Base-by-base conservation (phyloP, 768 basidiomycete genomes). In the Cantharellus anzutake region DNA sequence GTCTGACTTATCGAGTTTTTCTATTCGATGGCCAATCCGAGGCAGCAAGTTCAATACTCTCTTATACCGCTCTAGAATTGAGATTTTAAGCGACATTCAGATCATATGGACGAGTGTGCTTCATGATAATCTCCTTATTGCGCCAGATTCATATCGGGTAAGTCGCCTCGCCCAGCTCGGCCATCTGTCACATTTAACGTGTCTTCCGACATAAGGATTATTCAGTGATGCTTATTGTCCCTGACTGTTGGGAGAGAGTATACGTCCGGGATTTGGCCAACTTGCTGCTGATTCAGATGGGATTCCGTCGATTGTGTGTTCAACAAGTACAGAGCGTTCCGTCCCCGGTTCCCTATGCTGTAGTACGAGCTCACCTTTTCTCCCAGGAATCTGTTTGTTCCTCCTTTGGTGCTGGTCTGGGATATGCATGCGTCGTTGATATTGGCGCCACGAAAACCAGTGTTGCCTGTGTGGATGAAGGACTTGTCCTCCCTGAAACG, bases 391-490 rank as follows among this genome's bases (percentile, higher is more conserved):
- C 90, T 2, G 74, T 94, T 44, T 62, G 51, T 41, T 91, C 93
- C 2, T 90, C 90, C 0, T 97, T 93, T 68, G 93, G 93, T 29
- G 92, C 94, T 4, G 94, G 94, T 4, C 82, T 98, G 57, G 89
- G 89, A 0, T 86, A 82, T 65, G 96, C 93, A 5, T 98, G 96
- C 66, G 88, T 99, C 3, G 86, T 99, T 41, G 90, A 99, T 68
- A 83, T 98, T 57, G 96, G 96, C 2, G 86, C 94, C 7, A 76
- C 74, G 14, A 80, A 76, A 59, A 91, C 88, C 1, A 89, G 80
- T 61, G 80, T 99, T 48, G 82, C 92, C 0, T 97, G 93, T 67
- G 85, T 98, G 2, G 96, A 98, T 60, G 96, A 99, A 65, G 96
- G 96, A 2, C 68, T 92, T 56, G 79, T 99, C 29, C 72, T 92